Base-by-base conservation (phyloP, 1,284 basidiomycete genomes). In the Peniophora sp. region DNA sequence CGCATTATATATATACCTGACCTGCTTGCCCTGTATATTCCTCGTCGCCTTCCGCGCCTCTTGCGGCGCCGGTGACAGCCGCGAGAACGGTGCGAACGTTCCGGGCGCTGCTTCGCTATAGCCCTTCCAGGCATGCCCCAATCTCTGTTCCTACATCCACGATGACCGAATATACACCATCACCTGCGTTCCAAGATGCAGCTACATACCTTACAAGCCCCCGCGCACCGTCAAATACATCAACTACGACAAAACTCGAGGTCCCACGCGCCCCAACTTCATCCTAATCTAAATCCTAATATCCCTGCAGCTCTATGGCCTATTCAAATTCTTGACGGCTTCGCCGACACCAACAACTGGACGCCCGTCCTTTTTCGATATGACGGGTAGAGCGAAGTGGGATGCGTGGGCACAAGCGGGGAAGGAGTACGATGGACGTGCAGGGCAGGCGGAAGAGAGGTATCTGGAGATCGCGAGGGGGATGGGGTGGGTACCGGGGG, bases 341-440 rank as follows among this genome's bases (percentile, higher is more conserved):
- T 74, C 81, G 0, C 62, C 75, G 12, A 61, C 56, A n/a, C 81
- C 89, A 19, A 71, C 67, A 34, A 71, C 69, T 6, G 62, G 81
- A 2, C 78, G 87, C 2, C 93, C 92, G 1, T 89, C 86, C 3
- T 73, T 95, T 25, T 90, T 94, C 60, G 89, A 90, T 56, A 77
- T 88, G 62, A 76, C 85, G 2, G 85, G 83, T 2, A 73, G 89
- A 27, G 90, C 91, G 2, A 95, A 95, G 65, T 91, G 89, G 85
- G 91, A 94, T 62, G 87, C 90, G 1, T 95, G 92, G 90, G 72
- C 64, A 27, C 61, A 69, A 5, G 65, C 73, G n/a, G 77, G 75
- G 3, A 72, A 72, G 55, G 71, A 66, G 19, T 87, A 83, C 56
- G 63, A 64, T 19, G 65, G 61, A n/a, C 61, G 61, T 8, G 61